These are phyloP conservation scores for Hypoxylon trugodes DNA, from an alignment of 495 filamentous ascomycete genomes.

Conservation along the genomic window DNA sequence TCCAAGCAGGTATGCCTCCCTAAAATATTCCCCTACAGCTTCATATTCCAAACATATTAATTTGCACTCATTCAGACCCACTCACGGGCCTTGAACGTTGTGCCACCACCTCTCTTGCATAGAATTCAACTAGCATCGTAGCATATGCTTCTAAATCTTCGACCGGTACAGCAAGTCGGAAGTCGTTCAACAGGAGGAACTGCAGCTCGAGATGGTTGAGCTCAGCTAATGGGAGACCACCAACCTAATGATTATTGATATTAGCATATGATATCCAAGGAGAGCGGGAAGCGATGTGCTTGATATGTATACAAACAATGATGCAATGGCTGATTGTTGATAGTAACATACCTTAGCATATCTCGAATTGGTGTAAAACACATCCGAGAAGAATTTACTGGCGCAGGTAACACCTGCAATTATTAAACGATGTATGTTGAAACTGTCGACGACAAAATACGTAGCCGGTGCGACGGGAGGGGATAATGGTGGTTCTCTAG, in stretches of 20 bases:
- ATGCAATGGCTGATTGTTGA: neutral
- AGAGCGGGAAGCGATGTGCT: neutral
- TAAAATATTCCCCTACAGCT: too few relatives aligned
- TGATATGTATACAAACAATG: neutral
- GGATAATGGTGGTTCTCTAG: constrained; percentile 42
- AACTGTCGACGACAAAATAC: constrained; percentile 98
- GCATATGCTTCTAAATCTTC: constrained; percentile 97
- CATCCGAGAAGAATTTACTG: constrained; percentile 99
- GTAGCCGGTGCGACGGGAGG: constrained; percentile 58
- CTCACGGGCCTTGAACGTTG: constrained; percentile 50
- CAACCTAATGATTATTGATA: constrained; percentile 68
- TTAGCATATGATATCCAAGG: constrained; percentile 5
- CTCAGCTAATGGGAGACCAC: constrained; percentile 93
- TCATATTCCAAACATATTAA: constrained; percentile 29
- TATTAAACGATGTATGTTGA: constrained; percentile 96
- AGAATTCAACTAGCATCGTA: constrained; percentile 99
- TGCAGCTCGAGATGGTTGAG: constrained; percentile 97
- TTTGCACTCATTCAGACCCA: constrained; percentile 20
- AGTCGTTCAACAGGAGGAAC: constrained; percentile 96
- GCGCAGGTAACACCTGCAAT: constrained; percentile 98
- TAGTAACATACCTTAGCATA: constrained; percentile 89
- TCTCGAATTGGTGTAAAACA: constrained; percentile 98
- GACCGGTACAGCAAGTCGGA: constrained; percentile 90
- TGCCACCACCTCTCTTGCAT: constrained; percentile 86
- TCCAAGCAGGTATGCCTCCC: constrained; percentile 6